Conservation (phyloP, 768 basidiomycete genomes). For the Tricholoma sp. region DNA sequence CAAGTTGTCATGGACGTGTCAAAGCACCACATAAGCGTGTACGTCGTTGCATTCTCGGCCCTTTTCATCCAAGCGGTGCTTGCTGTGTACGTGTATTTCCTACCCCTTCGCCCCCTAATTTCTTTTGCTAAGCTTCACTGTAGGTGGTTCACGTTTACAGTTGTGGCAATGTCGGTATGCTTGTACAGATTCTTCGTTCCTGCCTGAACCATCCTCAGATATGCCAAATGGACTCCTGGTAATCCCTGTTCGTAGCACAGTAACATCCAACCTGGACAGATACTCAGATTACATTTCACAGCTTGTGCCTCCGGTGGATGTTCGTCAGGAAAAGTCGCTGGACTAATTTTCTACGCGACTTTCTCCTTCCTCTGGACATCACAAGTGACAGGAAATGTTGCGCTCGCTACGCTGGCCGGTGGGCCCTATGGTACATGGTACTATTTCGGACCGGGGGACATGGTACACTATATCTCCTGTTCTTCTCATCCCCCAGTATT, state of each 20-base stretch:
- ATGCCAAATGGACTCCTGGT: conserved; percentile 74
- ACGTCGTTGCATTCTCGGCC: conserved; percentile 67
- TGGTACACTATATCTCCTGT: conserved; percentile 38
- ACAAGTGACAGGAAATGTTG: conserved; percentile 75
- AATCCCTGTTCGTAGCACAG: conserved; percentile 48
- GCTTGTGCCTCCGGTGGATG: conserved; percentile 48
- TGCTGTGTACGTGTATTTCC: conserved; percentile 48
- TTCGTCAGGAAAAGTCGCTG: conserved; percentile 71
- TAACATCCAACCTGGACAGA: not conserved
- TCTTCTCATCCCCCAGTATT: not conserved
- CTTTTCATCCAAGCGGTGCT: conserved; percentile 68
- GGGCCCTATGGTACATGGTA: conserved; percentile 79
- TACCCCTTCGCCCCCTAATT: not conserved
- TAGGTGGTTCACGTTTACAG: conserved; percentile 76
- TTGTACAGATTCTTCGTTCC: not conserved
- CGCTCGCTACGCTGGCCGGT: conserved; percentile 75
- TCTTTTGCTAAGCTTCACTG: conserved; percentile 5
- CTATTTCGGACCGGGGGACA: conserved; percentile 76
- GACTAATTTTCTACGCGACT: conserved; percentile 70
- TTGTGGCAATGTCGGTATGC: conserved; percentile 58
- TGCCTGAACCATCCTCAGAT: conserved; percentile 23
- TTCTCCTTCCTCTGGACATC: conserved; percentile 88
- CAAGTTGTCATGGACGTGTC: conserved; percentile 80
- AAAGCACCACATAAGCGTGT: conserved; percentile 63
- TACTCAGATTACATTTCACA: conserved; percentile 15